Evolutionary conservation across 108 stramenopile genomes (phyloP).

Genomic region (Thalassiosira profunda): DNA sequence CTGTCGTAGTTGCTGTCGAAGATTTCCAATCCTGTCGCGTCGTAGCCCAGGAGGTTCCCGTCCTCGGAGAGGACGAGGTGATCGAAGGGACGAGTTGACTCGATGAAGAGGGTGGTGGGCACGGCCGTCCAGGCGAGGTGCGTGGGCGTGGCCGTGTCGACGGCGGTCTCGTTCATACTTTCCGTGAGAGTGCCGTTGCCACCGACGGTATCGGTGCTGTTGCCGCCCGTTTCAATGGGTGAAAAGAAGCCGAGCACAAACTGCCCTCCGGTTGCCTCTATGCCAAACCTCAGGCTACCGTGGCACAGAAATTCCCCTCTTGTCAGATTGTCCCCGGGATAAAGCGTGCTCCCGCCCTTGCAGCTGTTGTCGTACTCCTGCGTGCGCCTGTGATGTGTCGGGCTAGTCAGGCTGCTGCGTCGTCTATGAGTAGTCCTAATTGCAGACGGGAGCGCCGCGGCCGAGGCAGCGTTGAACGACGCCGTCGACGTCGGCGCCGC

Average conservation of each 20-base stretch:
- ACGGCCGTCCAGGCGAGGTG: slow-evolving; percentile 33
- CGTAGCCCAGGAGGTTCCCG: slow-evolving; percentile 43
- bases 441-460: too few species aligned
- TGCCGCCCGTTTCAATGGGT: background rate
- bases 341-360: background rate
- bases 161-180: background rate
- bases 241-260: slow-evolving; percentile 15
- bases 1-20: slow-evolving; percentile 50
- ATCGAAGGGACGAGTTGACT: slow-evolving; percentile 1
- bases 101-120: slow-evolving; percentile 34
- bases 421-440: too few species aligned
- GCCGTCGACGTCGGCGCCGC: too few species aligned
- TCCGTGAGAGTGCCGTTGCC: background rate
- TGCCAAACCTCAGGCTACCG: slow-evolving; percentile 20
- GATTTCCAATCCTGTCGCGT: slow-evolving; percentile 7
- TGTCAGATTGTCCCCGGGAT: slow-evolving; percentile 1
- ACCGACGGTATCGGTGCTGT: background rate
- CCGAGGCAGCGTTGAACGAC: too few species aligned
- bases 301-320: slow-evolving; percentile 18
- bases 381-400: too few species aligned
- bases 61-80: slow-evolving; percentile 4
- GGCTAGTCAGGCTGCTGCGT: too few species aligned
- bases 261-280: slow-evolving; percentile 6
- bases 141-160: background rate
- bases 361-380: slow-evolving; percentile 1